phyloP scores from a whole-genome alignment of 2,329 filamentous ascomycete species.

The Fusarium clavum region DNA sequence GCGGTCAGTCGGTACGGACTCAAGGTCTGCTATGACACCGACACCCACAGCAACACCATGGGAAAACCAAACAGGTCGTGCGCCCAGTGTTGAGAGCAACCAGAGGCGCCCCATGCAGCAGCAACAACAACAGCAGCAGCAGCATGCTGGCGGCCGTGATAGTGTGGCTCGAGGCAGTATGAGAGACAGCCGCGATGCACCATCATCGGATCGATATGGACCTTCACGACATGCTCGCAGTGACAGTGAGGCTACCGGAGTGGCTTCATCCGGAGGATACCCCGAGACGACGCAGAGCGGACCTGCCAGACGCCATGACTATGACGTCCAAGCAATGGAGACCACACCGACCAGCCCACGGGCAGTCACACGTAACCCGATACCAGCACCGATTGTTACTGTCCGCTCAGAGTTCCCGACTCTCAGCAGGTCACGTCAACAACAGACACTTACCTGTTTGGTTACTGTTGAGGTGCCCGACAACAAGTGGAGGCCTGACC shows the following conservation, averaged over 20 bases:
- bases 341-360: conserved; percentile 82
- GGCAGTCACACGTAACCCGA: conserved; percentile 80
- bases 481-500: conserved; percentile 88
- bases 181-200: conserved; percentile 63
- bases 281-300: conserved; percentile 78
- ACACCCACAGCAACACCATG: conserved; percentile 73
- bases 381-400: conserved; percentile 90
- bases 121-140: conserved; percentile 33
- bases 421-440: conserved; percentile 88
- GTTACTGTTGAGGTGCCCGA: conserved; percentile 94
- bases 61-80: conserved; percentile 70
- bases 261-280: conserved; percentile 82
- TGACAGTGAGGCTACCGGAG: conserved; percentile 81
- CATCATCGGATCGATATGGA: conserved; percentile 58
- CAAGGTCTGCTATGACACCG: conserved; percentile 62
- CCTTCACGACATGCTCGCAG: conserved; percentile 74
- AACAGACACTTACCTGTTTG: conserved; percentile 93
- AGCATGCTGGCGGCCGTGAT: conserved; percentile 49
- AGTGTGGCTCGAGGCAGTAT: conserved; percentile 55
- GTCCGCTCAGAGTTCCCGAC: conserved; percentile 98
- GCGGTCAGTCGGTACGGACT: conserved; percentile 78
- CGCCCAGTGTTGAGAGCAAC: conserved; percentile 61
- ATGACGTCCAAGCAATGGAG: conserved; percentile 97
- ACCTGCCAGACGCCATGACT: conserved; percentile 84
- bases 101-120: conserved; percentile 49